Evolutionary conservation across 768 basidiomycete species (phyloP).

Genomic region (Hemileccinum impolitum): DNA sequence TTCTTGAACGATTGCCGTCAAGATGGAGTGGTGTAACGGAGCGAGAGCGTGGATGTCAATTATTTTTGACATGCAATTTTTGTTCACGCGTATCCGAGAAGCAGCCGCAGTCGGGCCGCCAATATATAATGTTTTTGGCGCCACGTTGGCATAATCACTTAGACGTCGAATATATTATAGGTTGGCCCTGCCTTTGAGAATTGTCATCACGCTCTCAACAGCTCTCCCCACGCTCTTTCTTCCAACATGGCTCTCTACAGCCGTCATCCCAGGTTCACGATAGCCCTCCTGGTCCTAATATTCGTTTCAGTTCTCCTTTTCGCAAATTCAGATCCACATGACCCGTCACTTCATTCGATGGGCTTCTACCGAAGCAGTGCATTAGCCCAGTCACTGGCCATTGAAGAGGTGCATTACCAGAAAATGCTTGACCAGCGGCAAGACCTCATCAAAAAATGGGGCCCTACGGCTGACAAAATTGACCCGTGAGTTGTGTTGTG

Average conservation of each 20-base stretch:
- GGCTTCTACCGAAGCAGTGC: neutral
- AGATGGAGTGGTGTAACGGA: no score
- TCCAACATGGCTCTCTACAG: slow-evolving; percentile 24
- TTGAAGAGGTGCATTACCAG: slow-evolving; percentile 35
- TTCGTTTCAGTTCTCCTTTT: slow-evolving; percentile 29
- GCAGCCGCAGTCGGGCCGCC: no score
- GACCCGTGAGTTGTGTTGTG: slow-evolving; percentile 21
- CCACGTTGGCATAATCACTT: no score
- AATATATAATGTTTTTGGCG: no score
- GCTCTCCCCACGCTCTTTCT: slow-evolving; percentile 8
- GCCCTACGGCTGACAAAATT: slow-evolving; percentile 48
- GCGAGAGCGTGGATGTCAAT: no score
- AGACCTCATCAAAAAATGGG: slow-evolving; percentile 52
- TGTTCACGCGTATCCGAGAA: no score
- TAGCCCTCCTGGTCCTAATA: slow-evolving; percentile 24
- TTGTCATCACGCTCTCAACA: slow-evolving; percentile 10
- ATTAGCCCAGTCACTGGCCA: slow-evolving; percentile 11
- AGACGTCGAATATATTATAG: no score
- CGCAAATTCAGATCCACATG: slow-evolving; percentile 16
- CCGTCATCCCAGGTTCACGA: slow-evolving; percentile 31
- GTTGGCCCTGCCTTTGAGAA: neutral
- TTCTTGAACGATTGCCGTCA: no score
- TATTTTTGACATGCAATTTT: no score
- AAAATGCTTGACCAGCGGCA: slow-evolving; percentile 40
- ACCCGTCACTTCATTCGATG: slow-evolving; percentile 2